Evolutionary conservation across 2,329 filamentous ascomycete genomes (phyloP), one percentile per base, ranked within the genome.

Genomic region (Pyrenophora tritici-repentis): DNA sequence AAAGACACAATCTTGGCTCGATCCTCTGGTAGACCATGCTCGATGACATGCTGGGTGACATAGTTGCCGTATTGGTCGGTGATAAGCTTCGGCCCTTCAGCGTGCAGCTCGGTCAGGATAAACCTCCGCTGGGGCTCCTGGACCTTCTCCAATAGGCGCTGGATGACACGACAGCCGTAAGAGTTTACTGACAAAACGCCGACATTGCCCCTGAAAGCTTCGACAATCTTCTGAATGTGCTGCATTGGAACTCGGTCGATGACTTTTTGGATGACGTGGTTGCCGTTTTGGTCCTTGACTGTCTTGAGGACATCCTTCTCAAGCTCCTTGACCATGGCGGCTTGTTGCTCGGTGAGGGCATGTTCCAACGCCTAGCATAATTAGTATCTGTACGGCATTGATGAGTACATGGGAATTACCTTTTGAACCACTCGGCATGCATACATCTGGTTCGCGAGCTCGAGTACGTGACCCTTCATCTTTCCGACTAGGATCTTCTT

Each of bases 341-440:
- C 86, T 79, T 97, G 92, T 71, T 97, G 92, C 61, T 96, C 91
- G n/a, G 89, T 87, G 5, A 97, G 82, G 20, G 97, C 86, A 68
- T 96, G 87, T 65, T 97, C 90, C 20, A 99, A 80, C 7, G 92
- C 93, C 88, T 91, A 56, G 14, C 17, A 70, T 72, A 66, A 55
- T 47, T 36, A 36, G 42, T 32, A 20, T 12, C 16, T 10, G 13
- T 41, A 37, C 14, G 4, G 10, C 5, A 20, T 4, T 6, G 13
- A 6, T 6, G 9, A 13, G 22, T 9, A n/a, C n/a, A 16, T 9
- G 10, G 4, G 9, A 40, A 62, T 51, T 67, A 90, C 88, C 83
- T 96, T 97, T 73, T 99, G 94, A 0, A 99, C 92, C 8, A 97
- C 94, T 47, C 94, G 85, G 70, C 94, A 99, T 9, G 90, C 92